A percentile compares a stretch with the other conserved stretches of the same genome.
Conservation (phyloP, 2,329 filamentous ascomycete species). For the Cladosporium colombiae region DNA sequence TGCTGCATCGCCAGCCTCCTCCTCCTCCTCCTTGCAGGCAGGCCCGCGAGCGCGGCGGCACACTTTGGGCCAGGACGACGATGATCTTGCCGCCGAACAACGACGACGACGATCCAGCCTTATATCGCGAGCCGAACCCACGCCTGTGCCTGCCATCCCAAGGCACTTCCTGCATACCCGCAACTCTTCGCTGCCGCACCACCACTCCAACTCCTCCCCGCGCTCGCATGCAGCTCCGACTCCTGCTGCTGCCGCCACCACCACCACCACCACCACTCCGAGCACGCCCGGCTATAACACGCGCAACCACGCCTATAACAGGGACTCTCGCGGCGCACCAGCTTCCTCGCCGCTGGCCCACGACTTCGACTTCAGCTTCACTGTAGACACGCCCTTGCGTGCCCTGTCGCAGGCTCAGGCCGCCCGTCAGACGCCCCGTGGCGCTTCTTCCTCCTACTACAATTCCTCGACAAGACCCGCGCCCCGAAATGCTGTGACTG, state of each 20-base stretch:
- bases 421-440: not conserved
- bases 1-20: not conserved
- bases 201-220: not conserved
- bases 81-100: not conserved
- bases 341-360: slow-evolving; percentile 15
- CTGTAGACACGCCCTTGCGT: not conserved
- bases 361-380: slow-evolving; percentile 8
- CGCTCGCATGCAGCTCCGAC: not conserved
- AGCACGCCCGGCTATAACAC: not conserved
- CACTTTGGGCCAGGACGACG: not conserved
- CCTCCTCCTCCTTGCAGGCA: not conserved
- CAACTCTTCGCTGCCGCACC: not conserved
- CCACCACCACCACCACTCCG: not conserved
- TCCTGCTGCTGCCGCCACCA: not conserved
- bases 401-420: slow-evolving; percentile 1
- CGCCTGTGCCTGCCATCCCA: slow-evolving; percentile 18
- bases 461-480: not conserved
- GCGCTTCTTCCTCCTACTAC: not conserved
- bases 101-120: slow-evolving; percentile 3
- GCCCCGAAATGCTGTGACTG: slow-evolving; percentile 4
- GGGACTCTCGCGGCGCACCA: slow-evolving; percentile 3
- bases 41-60: slow-evolving; percentile 3
- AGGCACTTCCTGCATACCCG: slow-evolving; percentile 10
- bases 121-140: not conserved
- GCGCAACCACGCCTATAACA: slow-evolving; percentile 12